A percentile compares a stretch with the other conserved stretches of the same genome.
phyloP scores from a whole-genome alignment of 495 filamentous ascomycete genomes.

The Aspergillus indologenus region DNA sequence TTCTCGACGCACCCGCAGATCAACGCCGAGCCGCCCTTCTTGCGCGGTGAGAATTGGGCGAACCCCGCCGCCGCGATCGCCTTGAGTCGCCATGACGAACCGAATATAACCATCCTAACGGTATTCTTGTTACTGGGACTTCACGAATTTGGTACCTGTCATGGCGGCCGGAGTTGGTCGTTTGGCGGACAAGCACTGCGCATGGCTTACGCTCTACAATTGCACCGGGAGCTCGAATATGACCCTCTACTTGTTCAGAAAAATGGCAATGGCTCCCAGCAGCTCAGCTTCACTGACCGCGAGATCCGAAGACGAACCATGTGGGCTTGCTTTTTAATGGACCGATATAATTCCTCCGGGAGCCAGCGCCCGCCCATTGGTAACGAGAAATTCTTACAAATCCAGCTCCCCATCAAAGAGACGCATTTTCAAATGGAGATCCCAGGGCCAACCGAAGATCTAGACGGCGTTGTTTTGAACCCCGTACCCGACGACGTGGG shows the following conservation, averaged over 20 bases:
- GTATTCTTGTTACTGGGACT: constrained; percentile 83
- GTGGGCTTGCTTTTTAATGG: constrained; percentile 98
- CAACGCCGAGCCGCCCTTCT: constrained; percentile 76
- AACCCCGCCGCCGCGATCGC: constrained; percentile 79
- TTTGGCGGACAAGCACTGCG: constrained; percentile 90
- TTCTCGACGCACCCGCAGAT: constrained; percentile 95
- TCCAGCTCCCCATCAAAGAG: constrained; percentile 89
- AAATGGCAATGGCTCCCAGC: constrained; percentile 59
- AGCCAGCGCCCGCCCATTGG: constrained; percentile 92
- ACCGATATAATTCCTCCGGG: constrained; percentile 93
- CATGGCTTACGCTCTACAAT: constrained; percentile 94
- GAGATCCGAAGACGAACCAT: constrained; percentile 91
- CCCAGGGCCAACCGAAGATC: constrained; percentile 79
- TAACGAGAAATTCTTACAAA: constrained; percentile 80
- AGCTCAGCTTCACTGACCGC: constrained; percentile 84
- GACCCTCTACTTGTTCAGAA: constrained; percentile 63
- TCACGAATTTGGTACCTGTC: constrained; percentile 95
- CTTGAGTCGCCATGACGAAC: constrained; percentile 82
- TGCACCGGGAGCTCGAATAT: constrained; percentile 89
- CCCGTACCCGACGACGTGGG: constrained; percentile 59
- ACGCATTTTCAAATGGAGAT: constrained; percentile 88
- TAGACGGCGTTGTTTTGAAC: constrained; percentile 70
- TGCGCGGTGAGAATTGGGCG: constrained; percentile 90
- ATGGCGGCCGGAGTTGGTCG: constrained; percentile 94
- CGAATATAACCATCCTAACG: constrained; percentile 92